Conservation (phyloP, 768 basidiomycete genomes). For the Phaeotremella fagi region DNA sequence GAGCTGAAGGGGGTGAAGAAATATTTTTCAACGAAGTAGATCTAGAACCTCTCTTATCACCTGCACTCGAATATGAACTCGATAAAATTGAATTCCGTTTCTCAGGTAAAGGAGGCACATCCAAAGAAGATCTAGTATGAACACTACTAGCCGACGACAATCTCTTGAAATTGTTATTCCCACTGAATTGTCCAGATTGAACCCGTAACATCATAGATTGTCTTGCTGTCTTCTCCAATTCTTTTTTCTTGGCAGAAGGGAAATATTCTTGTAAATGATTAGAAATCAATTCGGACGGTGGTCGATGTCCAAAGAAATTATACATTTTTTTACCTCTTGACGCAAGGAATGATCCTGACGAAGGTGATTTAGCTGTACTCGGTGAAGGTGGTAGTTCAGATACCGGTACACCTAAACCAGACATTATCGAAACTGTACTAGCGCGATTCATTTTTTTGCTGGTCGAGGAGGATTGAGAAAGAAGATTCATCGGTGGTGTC, state of each 20-base stretch:
- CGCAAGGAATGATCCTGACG: conserved; percentile 45
- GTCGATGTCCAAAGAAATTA: conserved; percentile 97
- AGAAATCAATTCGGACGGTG: conserved; percentile 94
- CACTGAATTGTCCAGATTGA: conserved; percentile 41
- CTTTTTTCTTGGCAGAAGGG: conserved; percentile 86
- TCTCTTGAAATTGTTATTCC: no score
- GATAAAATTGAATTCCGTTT: neutral
- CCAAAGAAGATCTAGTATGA: neutral
- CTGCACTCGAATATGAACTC: no score
- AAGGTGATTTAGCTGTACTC: conserved; percentile 48
- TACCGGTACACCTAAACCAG: conserved; percentile 81
- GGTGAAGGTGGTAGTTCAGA: conserved; percentile 61
- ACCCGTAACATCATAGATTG: conserved; percentile 80
- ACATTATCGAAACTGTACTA: conserved; percentile 88
- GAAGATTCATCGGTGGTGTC: conserved; percentile 23
- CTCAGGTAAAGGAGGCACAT: conserved; percentile 6
- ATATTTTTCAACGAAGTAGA: conserved; percentile 18
- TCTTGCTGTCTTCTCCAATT: conserved; percentile 77
- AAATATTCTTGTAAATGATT: conserved; percentile 92
- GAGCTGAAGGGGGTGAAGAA: conserved; percentile 21
- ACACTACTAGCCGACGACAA: conserved; percentile 20
- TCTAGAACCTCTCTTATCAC: conserved; percentile 9
- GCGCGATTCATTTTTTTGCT: conserved; percentile 75
- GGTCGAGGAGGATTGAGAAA: conserved; percentile 5
- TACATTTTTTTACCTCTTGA: conserved; percentile 48